phyloP scores from a whole-genome alignment of 495 filamentous ascomycete genomes.

The Penicillium waksmanii region DNA sequence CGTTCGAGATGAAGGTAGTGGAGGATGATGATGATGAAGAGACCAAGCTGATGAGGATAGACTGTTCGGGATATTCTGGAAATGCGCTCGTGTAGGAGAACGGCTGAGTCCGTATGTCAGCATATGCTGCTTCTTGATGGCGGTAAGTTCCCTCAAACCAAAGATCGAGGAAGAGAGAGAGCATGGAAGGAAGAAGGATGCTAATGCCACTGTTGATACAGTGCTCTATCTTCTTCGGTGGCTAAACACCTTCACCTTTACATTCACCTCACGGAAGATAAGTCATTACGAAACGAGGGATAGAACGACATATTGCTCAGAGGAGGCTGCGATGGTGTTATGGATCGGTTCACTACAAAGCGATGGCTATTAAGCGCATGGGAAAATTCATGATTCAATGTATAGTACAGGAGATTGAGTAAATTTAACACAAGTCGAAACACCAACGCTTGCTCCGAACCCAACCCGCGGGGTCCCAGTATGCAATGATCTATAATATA shows the following conservation, averaged over 20 bases:
- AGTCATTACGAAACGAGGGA: neutral
- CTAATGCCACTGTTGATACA: conserved; percentile 9
- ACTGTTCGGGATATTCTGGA: conserved; percentile 92
- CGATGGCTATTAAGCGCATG: conserved; percentile 21
- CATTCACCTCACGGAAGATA: neutral
- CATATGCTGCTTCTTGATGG: conserved; percentile 92
- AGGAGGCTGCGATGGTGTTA: conserved; percentile 5
- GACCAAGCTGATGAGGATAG: conserved; percentile 45
- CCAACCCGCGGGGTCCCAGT: conserved; percentile 9
- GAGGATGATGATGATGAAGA: neutral
- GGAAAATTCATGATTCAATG: conserved; percentile 33
- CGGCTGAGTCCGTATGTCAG: conserved; percentile 94
- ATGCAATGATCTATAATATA: conserved; percentile 17
- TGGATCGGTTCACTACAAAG: conserved; percentile 8
- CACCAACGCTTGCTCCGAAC: conserved; percentile 16
- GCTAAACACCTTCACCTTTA: conserved; percentile 16
- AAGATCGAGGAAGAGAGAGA: conserved; percentile 4
- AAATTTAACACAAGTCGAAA: conserved; percentile 27
- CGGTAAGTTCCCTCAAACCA: conserved; percentile 60
- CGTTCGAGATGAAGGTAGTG: neutral
- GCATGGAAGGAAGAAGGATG: neutral
- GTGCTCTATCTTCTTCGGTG: conserved; percentile 51
- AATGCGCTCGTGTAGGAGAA: conserved; percentile 92
- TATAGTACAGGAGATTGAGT: conserved; percentile 30
- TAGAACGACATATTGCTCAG: neutral